Conservation (phyloP, 768 basidiomycete genomes). For the Fomitopsis pulvina region DNA sequence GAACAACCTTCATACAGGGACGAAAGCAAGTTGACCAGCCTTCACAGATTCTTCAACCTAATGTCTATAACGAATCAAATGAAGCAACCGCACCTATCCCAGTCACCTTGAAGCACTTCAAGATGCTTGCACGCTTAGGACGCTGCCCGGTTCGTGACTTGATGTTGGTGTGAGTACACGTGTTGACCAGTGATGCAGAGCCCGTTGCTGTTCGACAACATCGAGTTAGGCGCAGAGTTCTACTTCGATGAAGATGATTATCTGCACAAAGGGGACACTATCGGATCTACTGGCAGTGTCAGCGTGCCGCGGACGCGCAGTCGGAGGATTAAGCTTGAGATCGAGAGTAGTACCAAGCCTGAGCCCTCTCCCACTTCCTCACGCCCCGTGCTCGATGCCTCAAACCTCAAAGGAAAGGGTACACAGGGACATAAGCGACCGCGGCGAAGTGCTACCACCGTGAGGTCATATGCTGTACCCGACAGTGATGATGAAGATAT, state of each 20-base stretch:
- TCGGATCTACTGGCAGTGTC: constrained; percentile 9
- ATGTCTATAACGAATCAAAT: constrained; percentile 27
- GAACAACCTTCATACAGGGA: not conserved
- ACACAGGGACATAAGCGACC: constrained; percentile 45
- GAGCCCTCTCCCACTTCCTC: not conserved
- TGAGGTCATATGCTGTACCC: constrained; percentile 58
- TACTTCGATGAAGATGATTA: constrained; percentile 69
- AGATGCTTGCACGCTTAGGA: constrained; percentile 63
- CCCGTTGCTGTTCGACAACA: constrained; percentile 43
- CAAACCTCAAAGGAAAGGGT: not conserved
- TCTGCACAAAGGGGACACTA: constrained; percentile 29
- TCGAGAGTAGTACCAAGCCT: constrained; percentile 3
- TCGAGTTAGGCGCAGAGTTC: constrained; percentile 62
- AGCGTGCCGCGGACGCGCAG: constrained; percentile 17
- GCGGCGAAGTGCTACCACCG: constrained; percentile 43
- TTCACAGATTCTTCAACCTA: constrained; percentile 43
- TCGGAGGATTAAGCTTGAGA: constrained; percentile 31
- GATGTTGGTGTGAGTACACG: not conserved
- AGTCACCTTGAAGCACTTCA: constrained; percentile 71
- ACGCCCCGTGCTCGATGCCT: not conserved
- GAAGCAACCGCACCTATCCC: constrained; percentile 41
- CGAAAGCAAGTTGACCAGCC: no score
- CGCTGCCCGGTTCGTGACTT: constrained; percentile 44
- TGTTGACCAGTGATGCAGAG: not conserved
- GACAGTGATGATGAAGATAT: constrained; percentile 68